phyloP scores from a whole-genome alignment of 345 rosid species.

The Salix brachista region DNA sequence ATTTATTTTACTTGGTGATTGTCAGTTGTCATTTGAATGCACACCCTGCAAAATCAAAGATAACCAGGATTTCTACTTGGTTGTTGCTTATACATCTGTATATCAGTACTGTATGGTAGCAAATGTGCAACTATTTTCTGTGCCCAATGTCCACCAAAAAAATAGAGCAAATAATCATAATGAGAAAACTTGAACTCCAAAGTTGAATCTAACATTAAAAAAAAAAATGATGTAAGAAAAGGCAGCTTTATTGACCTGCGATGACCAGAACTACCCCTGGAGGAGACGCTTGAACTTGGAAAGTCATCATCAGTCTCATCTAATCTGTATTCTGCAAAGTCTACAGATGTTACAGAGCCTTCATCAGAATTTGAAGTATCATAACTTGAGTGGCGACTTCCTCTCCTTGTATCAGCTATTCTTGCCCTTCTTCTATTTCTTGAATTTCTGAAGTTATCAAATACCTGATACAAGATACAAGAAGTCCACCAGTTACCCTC shows the following conservation, averaged over 20 bases:
- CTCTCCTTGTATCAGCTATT: slow-evolving; percentile 65
- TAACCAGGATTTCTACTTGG: neutral
- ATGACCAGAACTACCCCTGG: slow-evolving; percentile 61
- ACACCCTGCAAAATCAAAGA: neutral
- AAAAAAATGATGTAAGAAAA: neutral
- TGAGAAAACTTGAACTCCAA: neutral
- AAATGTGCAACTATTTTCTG: neutral
- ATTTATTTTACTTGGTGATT: neutral
- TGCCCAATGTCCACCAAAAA: neutral
- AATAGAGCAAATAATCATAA: neutral
- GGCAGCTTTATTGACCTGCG: slow-evolving; percentile 55
- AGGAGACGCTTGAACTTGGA: slow-evolving; percentile 43
- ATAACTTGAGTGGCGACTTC: slow-evolving; percentile 58
- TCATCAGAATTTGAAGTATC: slow-evolving; percentile 84
- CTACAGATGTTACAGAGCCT: slow-evolving; percentile 80
- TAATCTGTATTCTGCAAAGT: slow-evolving; percentile 70
- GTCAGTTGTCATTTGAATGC: neutral
- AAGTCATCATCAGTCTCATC: slow-evolving; percentile 85
- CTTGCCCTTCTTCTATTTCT: slow-evolving; percentile 86
- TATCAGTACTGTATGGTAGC: neutral
- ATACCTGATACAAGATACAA: slow-evolving; percentile 81
- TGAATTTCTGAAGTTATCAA: slow-evolving; percentile 80
- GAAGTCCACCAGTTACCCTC: slow-evolving; percentile 97
- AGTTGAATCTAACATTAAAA: neutral
- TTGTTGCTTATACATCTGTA: neutral